Conservation (phyloP, 371 early-diverging fungal genomes). For the Dentiscutata heterogama region DNA sequence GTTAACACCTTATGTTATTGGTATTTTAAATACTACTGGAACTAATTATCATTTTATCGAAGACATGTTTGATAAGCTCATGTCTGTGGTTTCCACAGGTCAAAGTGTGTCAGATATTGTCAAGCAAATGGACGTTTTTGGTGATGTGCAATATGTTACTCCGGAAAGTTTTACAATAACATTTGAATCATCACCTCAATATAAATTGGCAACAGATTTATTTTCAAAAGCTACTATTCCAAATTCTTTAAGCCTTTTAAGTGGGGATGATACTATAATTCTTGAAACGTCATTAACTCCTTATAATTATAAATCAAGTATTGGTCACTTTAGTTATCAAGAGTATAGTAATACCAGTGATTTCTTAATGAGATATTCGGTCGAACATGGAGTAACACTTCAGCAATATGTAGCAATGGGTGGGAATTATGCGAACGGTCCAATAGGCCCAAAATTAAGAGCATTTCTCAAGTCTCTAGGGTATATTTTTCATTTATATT, state of each 20-base stretch:
- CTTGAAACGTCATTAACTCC: constrained; percentile 54
- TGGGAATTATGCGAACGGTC: constrained; percentile 51
- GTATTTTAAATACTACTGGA: neutral
- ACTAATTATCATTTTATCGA: constrained; percentile 8
- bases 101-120: neutral
- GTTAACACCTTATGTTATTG: neutral
- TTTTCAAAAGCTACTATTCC: constrained; percentile 43
- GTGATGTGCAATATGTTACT: neutral
- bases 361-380: constrained; percentile 63
- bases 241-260: constrained; percentile 35
- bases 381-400: constrained; percentile 51
- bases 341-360: constrained; percentile 57
- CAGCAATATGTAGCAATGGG: constrained; percentile 39
- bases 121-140: constrained; percentile 18
- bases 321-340: constrained; percentile 61
- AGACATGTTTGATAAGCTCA: constrained; percentile 41
- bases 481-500: constrained; percentile 43
- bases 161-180: neutral
- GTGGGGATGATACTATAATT: neutral
- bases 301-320: constrained; percentile 60
- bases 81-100: constrained; percentile 15
- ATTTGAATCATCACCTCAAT: constrained; percentile 38
- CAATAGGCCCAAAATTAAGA: constrained; percentile 59
- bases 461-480: constrained; percentile 56
- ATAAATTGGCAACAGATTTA: constrained; percentile 45